Evolutionary conservation across 2,329 filamentous ascomycete species (phyloP).

Genomic region (Periconia sp.): DNA sequence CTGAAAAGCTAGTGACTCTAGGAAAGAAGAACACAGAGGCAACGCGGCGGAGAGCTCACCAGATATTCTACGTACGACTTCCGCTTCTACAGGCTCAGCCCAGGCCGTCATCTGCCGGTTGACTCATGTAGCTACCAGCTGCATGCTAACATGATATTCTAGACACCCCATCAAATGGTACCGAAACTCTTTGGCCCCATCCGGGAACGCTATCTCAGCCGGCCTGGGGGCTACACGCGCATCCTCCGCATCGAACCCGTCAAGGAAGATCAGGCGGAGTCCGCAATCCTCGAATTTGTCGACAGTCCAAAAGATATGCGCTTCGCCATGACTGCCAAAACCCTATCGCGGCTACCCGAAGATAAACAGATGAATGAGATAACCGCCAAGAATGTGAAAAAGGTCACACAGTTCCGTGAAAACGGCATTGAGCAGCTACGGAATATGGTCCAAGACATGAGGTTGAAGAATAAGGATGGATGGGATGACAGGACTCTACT

Average conservation of each 20-base stretch:
- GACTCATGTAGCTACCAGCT: conserved; percentile 14
- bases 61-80: conserved; percentile 81
- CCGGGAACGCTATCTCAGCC: conserved; percentile 74
- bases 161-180: conserved; percentile 73
- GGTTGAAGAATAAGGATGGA: conserved; percentile 26
- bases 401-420: conserved; percentile 78
- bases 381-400: conserved; percentile 78
- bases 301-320: conserved; percentile 94
- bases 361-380: conserved; percentile 69
- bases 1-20: conserved; percentile 91
- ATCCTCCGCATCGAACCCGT: conserved; percentile 90
- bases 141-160: conserved; percentile 19
- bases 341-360: conserved; percentile 68
- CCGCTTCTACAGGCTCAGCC: no score
- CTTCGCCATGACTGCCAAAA: conserved; percentile 90
- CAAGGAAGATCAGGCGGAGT: conserved; percentile 85
- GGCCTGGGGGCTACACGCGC: conserved; percentile 92
- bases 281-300: conserved; percentile 91
- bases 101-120: no score
- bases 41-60: conserved; percentile 73
- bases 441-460: conserved; percentile 55
- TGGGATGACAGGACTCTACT: conserved; percentile 34
- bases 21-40: conserved; percentile 93
- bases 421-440: conserved; percentile 73
- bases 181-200: conserved; percentile 90